phyloP scores from a whole-genome alignment of 352 stramenopile genomes.

The Phytophthora hybrid region DNA sequence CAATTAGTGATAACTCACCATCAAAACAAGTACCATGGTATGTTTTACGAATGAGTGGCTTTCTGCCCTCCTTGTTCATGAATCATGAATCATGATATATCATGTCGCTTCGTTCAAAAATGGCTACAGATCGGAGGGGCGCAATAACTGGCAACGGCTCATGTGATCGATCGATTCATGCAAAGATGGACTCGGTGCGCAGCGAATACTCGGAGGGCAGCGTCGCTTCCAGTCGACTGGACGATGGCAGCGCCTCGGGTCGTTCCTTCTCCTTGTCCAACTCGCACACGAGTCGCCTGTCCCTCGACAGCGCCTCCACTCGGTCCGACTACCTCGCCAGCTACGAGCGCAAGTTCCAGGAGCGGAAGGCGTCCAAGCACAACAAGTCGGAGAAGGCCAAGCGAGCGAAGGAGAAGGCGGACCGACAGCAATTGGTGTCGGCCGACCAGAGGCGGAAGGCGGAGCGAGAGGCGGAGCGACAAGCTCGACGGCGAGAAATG shows the following conservation, averaged over 20 bases:
- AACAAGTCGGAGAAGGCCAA: constrained; percentile 60
- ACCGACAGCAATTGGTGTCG: constrained; percentile 54
- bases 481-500: constrained; percentile 58
- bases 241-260: constrained; percentile 38
- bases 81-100: no score
- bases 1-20: neutral
- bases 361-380: constrained; percentile 62
- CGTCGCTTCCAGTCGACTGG: constrained; percentile 33
- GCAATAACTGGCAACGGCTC: neutral
- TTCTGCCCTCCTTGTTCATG: no score
- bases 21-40: no score
- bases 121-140: neutral
- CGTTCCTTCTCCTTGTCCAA: constrained; percentile 51
- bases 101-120: neutral
- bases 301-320: constrained; percentile 42
- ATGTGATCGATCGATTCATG: neutral
- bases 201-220: constrained; percentile 43
- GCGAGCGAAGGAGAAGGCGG: constrained; percentile 50
- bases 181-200: constrained; percentile 49
- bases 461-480: constrained; percentile 61
- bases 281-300: constrained; percentile 40
- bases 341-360: constrained; percentile 66
- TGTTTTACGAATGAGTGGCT: no score
- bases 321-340: constrained; percentile 62
- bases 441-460: constrained; percentile 55